Evolutionary conservation across 495 filamentous ascomycete genomes (phyloP).

Genomic region (Lichina pygmaea): DNA sequence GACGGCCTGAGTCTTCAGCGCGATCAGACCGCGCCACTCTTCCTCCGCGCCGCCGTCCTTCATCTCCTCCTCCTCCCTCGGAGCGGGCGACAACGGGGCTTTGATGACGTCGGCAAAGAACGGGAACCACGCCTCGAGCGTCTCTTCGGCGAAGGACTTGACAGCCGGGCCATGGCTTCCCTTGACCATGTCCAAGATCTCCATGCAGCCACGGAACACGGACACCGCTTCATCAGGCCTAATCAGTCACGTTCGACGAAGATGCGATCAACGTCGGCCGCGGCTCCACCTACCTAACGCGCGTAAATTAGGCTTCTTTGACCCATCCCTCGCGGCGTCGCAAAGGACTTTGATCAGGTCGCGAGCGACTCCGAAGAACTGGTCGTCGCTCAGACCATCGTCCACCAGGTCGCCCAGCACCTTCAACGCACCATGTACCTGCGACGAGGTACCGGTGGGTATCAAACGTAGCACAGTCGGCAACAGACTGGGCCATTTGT

Average conservation of each 20-base stretch:
- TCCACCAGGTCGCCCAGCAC: conserved; percentile 80
- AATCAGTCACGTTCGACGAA: no score
- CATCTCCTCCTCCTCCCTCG: conserved; percentile 24
- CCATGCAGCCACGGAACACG: conserved; percentile 74
- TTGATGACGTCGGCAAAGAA: conserved; percentile 58
- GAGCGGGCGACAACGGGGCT: conserved; percentile 35
- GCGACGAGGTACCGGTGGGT: conserved; percentile 36
- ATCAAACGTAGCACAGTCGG: conserved; percentile 57
- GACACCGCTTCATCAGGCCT: conserved; percentile 26
- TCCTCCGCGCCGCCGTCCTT: conserved; percentile 15
- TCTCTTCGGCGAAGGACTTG: conserved; percentile 66
- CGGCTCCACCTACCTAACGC: conserved; percentile 19
- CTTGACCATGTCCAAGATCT: conserved; percentile 85
- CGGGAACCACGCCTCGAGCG: conserved; percentile 57
- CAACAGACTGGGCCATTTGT: conserved; percentile 72
- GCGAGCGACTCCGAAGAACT: conserved; percentile 69
- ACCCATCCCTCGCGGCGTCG: conserved; percentile 48
- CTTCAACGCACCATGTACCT: conserved; percentile 68
- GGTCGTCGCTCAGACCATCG: conserved; percentile 72
- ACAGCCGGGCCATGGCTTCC: conserved; percentile 69
- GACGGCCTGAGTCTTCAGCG: conserved; percentile 68
- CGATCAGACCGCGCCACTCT: conserved; percentile 51
- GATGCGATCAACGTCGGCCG: no score
- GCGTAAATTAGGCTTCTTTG: conserved; percentile 44
- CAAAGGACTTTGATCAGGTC: conserved; percentile 64